Base-by-base conservation (phyloP, 2,329 filamentous ascomycete species). In the Zymoseptoria crescenta region DNA sequence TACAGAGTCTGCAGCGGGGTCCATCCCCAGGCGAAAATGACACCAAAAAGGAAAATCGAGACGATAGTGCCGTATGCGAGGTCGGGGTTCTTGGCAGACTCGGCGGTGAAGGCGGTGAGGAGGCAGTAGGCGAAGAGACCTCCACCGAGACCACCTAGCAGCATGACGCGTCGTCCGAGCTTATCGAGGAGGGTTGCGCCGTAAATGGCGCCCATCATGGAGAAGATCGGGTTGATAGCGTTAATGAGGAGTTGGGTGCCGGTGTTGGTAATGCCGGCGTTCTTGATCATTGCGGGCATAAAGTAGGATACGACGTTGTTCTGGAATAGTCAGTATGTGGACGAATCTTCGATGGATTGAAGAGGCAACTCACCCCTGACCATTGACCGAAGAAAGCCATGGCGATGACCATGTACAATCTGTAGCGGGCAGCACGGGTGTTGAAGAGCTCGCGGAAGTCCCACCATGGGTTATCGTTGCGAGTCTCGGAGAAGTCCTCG, bases 381-480 rank as follows among this genome's bases (percentile, higher is more conserved):
- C 72, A 74, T 59, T 77, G 75, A 0, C 75, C 74, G 49, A 76
- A 77, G 63, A 74, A 75, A 0, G 73, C 70, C 73, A 76, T 75
- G 9, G 67, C 67, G 10, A 76, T 73, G 4, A 75, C 74, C 67
- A 75, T 71, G 57, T 68, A 68, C 19, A 76, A 61, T 51, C 74
- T 69, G 62, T 80, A 79, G 19, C 81, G 76, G 64, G 83, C 83
- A 19, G 79, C 80, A 16, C 73, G 73, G 3, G 77, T 80, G 56
- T 76, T 75, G 64, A 76, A 69, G 29, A 82, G 73, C 62, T 82
- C 81, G 8, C 77, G 57, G 55, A 63, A 64, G 53, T 64, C 62
- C 62, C 62, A 64, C 62, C 62, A 64, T n/a, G 59, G 61, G 27
- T 64, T 64, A 10, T 63, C 62, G 51, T 63, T 61, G 70, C 72